phyloP scores from a whole-genome alignment of 2,329 filamentous ascomycete species.

The Elsinoe ampelina region DNA sequence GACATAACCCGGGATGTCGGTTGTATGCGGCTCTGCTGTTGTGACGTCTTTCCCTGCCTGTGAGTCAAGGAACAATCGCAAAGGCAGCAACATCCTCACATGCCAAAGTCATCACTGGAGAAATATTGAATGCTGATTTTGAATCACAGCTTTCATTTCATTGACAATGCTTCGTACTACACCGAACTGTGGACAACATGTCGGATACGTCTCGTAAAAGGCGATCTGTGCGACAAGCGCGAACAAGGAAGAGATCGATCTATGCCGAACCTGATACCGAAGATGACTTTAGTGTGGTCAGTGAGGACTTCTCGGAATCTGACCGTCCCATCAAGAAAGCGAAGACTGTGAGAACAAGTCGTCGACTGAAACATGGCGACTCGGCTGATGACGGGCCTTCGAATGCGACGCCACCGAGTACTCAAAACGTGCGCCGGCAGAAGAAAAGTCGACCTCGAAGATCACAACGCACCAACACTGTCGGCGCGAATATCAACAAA shows the following conservation, averaged over 20 bases:
- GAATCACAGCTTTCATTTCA: not conserved
- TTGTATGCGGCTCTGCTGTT: too few species aligned
- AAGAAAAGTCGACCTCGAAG: not conserved
- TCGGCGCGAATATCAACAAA: conserved; percentile 3
- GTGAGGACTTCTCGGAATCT: not conserved
- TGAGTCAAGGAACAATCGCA: too few species aligned
- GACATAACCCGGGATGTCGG: too few species aligned
- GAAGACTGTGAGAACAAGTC: not conserved
- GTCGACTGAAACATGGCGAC: not conserved
- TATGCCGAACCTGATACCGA: conserved; percentile 30
- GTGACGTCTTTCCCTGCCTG: too few species aligned
- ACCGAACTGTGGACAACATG: conserved; percentile 13
- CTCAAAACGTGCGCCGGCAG: not conserved
- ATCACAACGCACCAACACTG: not conserved
- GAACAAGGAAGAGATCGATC: conserved; percentile 25
- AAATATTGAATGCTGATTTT: not conserved
- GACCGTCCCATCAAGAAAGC: not conserved
- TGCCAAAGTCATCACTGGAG: too few species aligned
- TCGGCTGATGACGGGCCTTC: not conserved
- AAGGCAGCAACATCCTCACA: too few species aligned
- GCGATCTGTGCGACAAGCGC: conserved; percentile 26
- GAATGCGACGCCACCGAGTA: not conserved
- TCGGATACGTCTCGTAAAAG: conserved; percentile 23
- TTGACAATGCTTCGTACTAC: not conserved
- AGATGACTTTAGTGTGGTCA: conserved; percentile 23